phyloP scores from a whole-genome alignment of 2,329 filamentous ascomycete species.

The Sporothrix variecibatus region DNA sequence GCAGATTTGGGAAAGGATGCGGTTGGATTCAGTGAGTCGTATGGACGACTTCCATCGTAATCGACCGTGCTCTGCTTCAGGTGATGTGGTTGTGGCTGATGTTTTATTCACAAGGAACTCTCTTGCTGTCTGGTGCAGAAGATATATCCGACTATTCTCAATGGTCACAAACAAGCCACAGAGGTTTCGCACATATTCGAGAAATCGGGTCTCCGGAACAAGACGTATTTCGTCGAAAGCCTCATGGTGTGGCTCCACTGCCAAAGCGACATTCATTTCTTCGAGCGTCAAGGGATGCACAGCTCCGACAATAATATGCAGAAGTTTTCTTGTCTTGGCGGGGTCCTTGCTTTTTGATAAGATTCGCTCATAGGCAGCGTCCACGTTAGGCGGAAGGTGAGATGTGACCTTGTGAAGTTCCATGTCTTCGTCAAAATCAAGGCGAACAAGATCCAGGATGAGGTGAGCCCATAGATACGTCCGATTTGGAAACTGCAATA shows the following conservation, averaged over 20 bases:
- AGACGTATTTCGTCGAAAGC: conserved; percentile 28
- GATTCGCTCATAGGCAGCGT: conserved; percentile 31
- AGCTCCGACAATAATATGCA: conserved; percentile 42
- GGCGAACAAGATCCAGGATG: conserved; percentile 34
- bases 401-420: conserved; percentile 21
- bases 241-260: conserved; percentile 27
- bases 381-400: conserved; percentile 32
- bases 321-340: conserved; percentile 37
- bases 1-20: no score
- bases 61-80: no score
- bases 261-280: conserved; percentile 39
- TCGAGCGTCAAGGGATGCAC: conserved; percentile 37
- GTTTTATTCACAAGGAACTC: conserved; percentile 38
- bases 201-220: conserved; percentile 29
- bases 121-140: conserved; percentile 45
- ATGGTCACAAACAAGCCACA: conserved; percentile 44
- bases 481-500: conserved; percentile 34
- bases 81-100: not conserved
- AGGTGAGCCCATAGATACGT: conserved; percentile 45
- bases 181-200: conserved; percentile 33
- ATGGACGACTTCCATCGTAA: conserved; percentile 9
- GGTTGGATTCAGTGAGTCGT: no score
- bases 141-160: conserved; percentile 39
- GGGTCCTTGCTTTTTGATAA: conserved; percentile 28
- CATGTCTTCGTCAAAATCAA: conserved; percentile 35